Conservation (phyloP, 2,329 filamentous ascomycete species). For the Stagonosporopsis cucurbitacearum region DNA sequence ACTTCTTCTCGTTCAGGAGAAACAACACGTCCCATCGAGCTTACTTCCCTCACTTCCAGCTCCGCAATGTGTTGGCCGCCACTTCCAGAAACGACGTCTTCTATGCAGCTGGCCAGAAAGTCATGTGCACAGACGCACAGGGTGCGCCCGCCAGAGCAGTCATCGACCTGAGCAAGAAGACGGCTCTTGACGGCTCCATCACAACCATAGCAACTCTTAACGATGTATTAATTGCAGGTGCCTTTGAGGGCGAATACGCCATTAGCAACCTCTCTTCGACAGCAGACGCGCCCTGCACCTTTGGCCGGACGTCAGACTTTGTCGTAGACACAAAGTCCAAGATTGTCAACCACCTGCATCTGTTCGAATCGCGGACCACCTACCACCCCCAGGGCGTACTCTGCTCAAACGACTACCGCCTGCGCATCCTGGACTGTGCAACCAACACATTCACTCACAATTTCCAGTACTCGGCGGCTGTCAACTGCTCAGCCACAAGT, state of each 20-base stretch:
- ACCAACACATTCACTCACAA: slow-evolving; percentile 65
- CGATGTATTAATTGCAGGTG: slow-evolving; percentile 61
- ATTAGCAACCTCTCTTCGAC: slow-evolving; percentile 52
- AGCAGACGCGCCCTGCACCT: slow-evolving; percentile 42
- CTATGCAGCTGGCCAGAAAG: slow-evolving; percentile 57
- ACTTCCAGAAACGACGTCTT: slow-evolving; percentile 62
- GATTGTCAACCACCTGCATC: slow-evolving; percentile 66
- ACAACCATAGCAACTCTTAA: slow-evolving; percentile 60
- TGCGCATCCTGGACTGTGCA: slow-evolving; percentile 62
- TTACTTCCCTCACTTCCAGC: slow-evolving; percentile 64
- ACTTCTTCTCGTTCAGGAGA: slow-evolving; percentile 56
- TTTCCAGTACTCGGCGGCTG: slow-evolving; percentile 64
- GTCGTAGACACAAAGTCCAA: slow-evolving; percentile 58
- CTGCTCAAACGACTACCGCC: slow-evolving; percentile 63
- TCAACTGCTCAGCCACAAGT: slow-evolving; percentile 77
- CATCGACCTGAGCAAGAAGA: slow-evolving; percentile 57
- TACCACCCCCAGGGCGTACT: slow-evolving; percentile 60
- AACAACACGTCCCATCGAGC: slow-evolving; percentile 59
- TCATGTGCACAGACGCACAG: slow-evolving; percentile 59
- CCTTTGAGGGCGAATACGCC: slow-evolving; percentile 65
- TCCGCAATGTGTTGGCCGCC: slow-evolving; percentile 64
- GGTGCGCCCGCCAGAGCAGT: slow-evolving; percentile 51
- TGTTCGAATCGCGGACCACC: slow-evolving; percentile 57
- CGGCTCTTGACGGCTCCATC: slow-evolving; percentile 52
- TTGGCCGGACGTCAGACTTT: slow-evolving; percentile 58